These are phyloP conservation scores for Trichophaea hybrida DNA, from an alignment of 2,329 filamentous ascomycete genomes.

Conservation along the genomic window DNA sequence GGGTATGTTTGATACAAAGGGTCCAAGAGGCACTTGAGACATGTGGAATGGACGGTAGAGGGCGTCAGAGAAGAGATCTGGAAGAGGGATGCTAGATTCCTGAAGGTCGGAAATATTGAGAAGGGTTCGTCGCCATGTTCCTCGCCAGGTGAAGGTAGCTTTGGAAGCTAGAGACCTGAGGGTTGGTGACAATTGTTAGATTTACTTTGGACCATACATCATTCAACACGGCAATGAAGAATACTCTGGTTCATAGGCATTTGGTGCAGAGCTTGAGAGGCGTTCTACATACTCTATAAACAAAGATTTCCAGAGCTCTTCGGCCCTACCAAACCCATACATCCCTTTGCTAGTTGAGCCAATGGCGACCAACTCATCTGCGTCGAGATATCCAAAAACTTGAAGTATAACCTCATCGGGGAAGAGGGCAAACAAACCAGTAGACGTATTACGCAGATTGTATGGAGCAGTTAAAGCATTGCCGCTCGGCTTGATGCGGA, in stretches of 20 bases:
- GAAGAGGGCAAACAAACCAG: constrained; percentile 51
- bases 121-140: constrained; percentile 71
- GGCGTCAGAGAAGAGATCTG: constrained; percentile 73
- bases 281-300: constrained; percentile 61
- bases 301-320: constrained; percentile 78
- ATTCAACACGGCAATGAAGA: neutral
- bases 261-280: constrained; percentile 13
- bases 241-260: constrained; percentile 1
- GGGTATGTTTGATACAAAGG: constrained; percentile 59
- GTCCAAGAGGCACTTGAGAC: constrained; percentile 54
- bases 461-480: constrained; percentile 57
- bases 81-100: constrained; percentile 52
- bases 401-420: constrained; percentile 70
- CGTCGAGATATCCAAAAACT: constrained; percentile 61
- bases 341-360: constrained; percentile 72
- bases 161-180: constrained; percentile 29
- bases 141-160: constrained; percentile 51
- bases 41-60: constrained; percentile 84
- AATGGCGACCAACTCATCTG: constrained; percentile 45
- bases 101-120: constrained; percentile 44
- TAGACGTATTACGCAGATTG: constrained; percentile 48
- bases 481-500: constrained; percentile 73
- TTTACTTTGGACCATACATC: neutral
- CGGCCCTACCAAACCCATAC: constrained; percentile 67
- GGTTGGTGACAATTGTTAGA: neutral